These are phyloP conservation scores for Candida morakotiae DNA, from an alignment of 805 yeast species.

Conservation along the genomic window DNA sequence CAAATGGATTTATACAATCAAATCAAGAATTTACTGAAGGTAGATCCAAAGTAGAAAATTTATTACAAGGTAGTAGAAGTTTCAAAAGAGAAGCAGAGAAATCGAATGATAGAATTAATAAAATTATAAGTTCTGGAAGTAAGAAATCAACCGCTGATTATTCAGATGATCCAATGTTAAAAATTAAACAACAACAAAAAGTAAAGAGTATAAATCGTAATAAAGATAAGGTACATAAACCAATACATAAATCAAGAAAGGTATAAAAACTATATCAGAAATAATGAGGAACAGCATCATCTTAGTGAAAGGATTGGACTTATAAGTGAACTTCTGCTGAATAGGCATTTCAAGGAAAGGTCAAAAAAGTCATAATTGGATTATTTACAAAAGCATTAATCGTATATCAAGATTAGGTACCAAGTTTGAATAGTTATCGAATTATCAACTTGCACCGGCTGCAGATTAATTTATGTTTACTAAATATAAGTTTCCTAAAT, in stretches of 20 bases:
- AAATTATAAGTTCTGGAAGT: slow-evolving; percentile 18
- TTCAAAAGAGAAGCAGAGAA: slow-evolving; percentile 20
- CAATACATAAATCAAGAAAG: neutral
- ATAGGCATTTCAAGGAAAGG: no score
- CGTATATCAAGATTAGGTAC: no score
- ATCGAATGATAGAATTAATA: slow-evolving; percentile 18
- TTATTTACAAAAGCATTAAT: no score
- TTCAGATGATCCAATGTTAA: slow-evolving; percentile 49
- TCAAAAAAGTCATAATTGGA: no score
- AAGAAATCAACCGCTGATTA: slow-evolving; percentile 3
- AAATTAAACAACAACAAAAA: slow-evolving; percentile 21
- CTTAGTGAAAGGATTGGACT: no score
- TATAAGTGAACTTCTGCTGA: no score
- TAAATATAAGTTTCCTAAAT: no score
- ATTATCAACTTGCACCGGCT: no score
- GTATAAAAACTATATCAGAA: neutral
- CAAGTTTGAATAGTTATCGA: no score
- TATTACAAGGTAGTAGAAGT: slow-evolving; percentile 49
- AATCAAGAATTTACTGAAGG: slow-evolving; percentile 29
- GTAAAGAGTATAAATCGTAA: neutral
- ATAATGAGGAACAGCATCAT: neutral
- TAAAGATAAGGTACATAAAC: neutral
- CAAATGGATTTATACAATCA: slow-evolving; percentile 33
- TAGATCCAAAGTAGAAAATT: slow-evolving; percentile 42
- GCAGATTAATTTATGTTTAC: no score